A percentile compares a stretch with the other conserved stretches of the same genome.
These are phyloP conservation scores for Claviceps humidiphila DNA, from an alignment of 2,329 filamentous ascomycete species.

Conservation along the genomic window DNA sequence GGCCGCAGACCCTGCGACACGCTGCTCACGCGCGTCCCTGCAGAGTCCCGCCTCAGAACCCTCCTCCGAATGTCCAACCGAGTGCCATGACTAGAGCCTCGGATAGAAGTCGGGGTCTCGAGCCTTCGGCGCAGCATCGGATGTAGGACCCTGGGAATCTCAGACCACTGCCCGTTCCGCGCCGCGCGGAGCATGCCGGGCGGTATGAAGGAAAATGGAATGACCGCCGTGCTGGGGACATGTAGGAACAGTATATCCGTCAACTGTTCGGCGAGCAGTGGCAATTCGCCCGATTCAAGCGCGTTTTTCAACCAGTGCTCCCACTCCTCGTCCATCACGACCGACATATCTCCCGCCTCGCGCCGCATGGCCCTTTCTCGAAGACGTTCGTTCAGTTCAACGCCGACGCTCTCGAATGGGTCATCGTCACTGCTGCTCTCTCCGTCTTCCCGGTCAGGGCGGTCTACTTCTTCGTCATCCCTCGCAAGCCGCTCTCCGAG, in stretches of 20 bases:
- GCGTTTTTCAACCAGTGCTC: slow-evolving; percentile 63
- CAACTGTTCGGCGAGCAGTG: slow-evolving; percentile 32
- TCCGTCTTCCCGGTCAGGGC: slow-evolving; percentile 9
- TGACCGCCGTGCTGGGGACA: slow-evolving; percentile 12
- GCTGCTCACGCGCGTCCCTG: background rate
- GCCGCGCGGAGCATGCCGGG: slow-evolving; percentile 40
- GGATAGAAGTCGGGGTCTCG: slow-evolving; percentile 20
- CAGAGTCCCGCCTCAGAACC: too few relatives aligned
- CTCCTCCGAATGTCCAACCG: background rate
- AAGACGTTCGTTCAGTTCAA: slow-evolving; percentile 50
- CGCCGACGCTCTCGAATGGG: slow-evolving; percentile 40
- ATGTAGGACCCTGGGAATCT: slow-evolving; percentile 43
- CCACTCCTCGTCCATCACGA: slow-evolving; percentile 57
- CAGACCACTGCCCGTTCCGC: slow-evolving; percentile 42
- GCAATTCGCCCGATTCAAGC: slow-evolving; percentile 43
- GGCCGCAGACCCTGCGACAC: slow-evolving; percentile 1
- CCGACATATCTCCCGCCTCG: slow-evolving; percentile 44
- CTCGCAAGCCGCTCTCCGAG: slow-evolving; percentile 2
- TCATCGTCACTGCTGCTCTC: slow-evolving; percentile 7
- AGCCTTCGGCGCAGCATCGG: slow-evolving; percentile 36
- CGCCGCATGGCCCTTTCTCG: slow-evolving; percentile 49
- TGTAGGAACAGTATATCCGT: slow-evolving; percentile 20
- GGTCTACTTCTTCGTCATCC: slow-evolving; percentile 1
- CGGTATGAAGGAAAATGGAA: slow-evolving; percentile 30
- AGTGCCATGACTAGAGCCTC: background rate